Base-by-base conservation (phyloP, 768 basidiomycete species). In the Butyriboletus loyo region DNA sequence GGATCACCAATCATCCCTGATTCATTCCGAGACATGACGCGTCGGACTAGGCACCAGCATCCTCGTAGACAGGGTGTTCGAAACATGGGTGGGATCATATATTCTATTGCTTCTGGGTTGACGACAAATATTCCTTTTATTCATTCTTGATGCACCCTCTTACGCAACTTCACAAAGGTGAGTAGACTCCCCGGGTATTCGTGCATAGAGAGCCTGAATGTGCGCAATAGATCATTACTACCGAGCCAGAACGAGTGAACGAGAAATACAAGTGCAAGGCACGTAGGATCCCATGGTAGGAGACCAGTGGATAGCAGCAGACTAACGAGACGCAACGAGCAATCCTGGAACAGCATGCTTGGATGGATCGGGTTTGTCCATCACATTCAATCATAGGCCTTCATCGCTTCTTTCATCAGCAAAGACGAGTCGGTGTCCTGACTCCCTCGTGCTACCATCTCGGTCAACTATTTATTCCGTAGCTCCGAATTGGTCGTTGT, bases 391-490 rank as follows among this genome's bases (percentile, higher is more conserved):
- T 71, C 67, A 39, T 71, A 69, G n/a, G n/a, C n/a, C n/a, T n/a
- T n/a, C n/a, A n/a, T n/a, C n/a, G 63, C 56, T 46, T 66, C 67
- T 51, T 69, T 69, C 58, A 25, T 69, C 67, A 3, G 46, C 67
- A 34, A 69, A 0, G 67, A 69, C 22, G 69, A 69, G 30, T 71
- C 69, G 5, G 63, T 43, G 21, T 67, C 66, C 38, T 51, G 49
- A 22, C 3, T 17, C 19, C 27, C 17, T 36, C 38, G 59, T 36
- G 7, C 37, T 14, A 27, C 21, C 4, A 25, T 46, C 25, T 50
- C 36, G 19, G 38, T 32, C 25, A n/a, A n/a, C n/a, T n/a, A 30
- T 39, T 7, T 2, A 5, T 46, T 50, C n/a, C 22, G 43, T 17
- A 30, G 15, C 11, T 22, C 10, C 19, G 43, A 38, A 17, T 35